These are phyloP conservation scores for Thielaviopsis ethacetica DNA, from an alignment of 2,329 filamentous ascomycete genomes.

Conservation along the genomic window DNA sequence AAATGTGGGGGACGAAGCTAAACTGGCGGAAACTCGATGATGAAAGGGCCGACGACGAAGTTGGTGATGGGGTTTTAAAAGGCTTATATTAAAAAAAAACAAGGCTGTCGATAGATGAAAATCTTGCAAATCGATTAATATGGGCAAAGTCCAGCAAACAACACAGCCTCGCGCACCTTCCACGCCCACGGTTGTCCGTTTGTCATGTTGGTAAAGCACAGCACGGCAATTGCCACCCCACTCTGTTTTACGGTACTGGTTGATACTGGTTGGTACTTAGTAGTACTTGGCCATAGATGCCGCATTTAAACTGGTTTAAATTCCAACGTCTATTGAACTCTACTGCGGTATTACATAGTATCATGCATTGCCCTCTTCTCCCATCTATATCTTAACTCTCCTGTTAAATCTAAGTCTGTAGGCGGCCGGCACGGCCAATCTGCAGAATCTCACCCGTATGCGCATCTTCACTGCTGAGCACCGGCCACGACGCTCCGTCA, in stretches of 20 bases:
- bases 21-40: not conserved
- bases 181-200: no score
- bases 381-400: not conserved
- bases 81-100: not conserved
- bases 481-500: slow-evolving; percentile 69
- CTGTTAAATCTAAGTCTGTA: slow-evolving; percentile 2
- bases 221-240: no score
- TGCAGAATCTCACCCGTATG: slow-evolving; percentile 67
- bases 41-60: not conserved
- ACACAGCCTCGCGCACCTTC: not conserved
- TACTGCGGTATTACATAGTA: not conserved
- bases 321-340: not conserved
- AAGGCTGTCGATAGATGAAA: not conserved
- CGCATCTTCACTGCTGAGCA: slow-evolving; percentile 61
- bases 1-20: not conserved
- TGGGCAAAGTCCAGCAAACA: not conserved
- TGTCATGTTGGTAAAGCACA: no score
- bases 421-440: slow-evolving; percentile 58
- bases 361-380: not conserved
- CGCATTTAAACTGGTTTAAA: no score
- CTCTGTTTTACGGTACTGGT: no score
- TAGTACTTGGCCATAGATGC: not conserved
- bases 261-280: not conserved
- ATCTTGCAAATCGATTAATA: not conserved
- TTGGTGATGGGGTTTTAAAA: not conserved